Conservation (phyloP, 2,329 filamentous ascomycete genomes). For the Chaetomiaceae sp. region DNA sequence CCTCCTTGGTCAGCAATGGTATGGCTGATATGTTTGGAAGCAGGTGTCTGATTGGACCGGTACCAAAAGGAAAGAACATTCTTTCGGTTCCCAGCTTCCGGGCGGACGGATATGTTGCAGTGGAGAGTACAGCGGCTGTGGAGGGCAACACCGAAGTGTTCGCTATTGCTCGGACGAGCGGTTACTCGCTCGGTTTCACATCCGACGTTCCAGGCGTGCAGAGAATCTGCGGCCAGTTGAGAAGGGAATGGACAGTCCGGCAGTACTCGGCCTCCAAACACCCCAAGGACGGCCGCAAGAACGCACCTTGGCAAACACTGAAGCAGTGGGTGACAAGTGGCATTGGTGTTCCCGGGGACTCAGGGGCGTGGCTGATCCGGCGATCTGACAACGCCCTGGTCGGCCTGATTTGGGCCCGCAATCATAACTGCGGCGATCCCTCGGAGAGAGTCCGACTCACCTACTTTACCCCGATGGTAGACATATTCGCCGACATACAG, state of each 20-base stretch:
- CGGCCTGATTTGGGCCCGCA: constrained; percentile 20
- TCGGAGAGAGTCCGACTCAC: constrained; percentile 13
- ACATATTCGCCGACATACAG: constrained; percentile 17
- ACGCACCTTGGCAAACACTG: constrained; percentile 7
- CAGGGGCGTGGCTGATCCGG: constrained; percentile 24
- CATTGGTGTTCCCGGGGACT: constrained; percentile 21
- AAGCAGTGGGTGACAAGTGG: constrained; percentile 17
- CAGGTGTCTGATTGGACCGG: constrained; percentile 18
- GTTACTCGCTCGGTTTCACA: constrained; percentile 21
- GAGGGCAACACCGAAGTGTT: constrained; percentile 23
- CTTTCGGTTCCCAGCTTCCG: constrained; percentile 12
- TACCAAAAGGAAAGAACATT: constrained; percentile 14
- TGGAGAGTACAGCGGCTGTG: constrained; percentile 6
- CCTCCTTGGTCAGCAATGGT: too few relatives aligned
- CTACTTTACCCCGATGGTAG: constrained; percentile 22
- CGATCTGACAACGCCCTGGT: constrained; percentile 17
- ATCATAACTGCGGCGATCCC: constrained; percentile 15
- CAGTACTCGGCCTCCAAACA: constrained; percentile 9
- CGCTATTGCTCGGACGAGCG: constrained; percentile 19
- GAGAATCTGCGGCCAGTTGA: constrained; percentile 5
- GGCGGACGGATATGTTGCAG: neutral
- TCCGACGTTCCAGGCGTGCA: constrained; percentile 21
- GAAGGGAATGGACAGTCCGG: constrained; percentile 20
- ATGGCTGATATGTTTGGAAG: neutral
- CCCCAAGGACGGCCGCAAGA: neutral